A percentile compares a stretch with the other conserved stretches of the same genome.
These are phyloP conservation scores for Neophaeococcomyces mojaviensis DNA, from an alignment of 2,329 filamentous ascomycete genomes.

Conservation along the genomic window DNA sequence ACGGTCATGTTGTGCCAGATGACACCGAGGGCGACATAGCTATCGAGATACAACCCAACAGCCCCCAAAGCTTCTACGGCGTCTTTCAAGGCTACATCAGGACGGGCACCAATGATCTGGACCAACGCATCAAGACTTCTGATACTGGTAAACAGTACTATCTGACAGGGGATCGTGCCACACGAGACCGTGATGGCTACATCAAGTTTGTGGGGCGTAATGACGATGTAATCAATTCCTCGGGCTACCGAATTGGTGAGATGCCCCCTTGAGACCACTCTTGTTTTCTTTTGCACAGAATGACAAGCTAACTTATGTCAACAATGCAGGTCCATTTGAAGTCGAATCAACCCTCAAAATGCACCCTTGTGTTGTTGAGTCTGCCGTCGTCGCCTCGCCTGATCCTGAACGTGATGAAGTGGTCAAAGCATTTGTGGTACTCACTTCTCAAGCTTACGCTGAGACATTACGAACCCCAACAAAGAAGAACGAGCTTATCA, in stretches of 20 bases:
- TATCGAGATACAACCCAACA: constrained; percentile 18
- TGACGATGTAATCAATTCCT: constrained; percentile 35
- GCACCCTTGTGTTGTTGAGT: constrained; percentile 33
- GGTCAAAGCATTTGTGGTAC: constrained; percentile 37
- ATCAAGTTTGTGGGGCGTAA: constrained; percentile 31
- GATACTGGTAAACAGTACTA: constrained; percentile 25
- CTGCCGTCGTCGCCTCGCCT: constrained; percentile 34
- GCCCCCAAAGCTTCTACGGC: constrained; percentile 14
- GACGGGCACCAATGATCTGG: constrained; percentile 13
- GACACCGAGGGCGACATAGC: constrained; percentile 34
- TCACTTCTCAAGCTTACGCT: constrained; percentile 18
- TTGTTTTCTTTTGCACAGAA: too few species aligned
- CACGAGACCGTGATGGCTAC: constrained; percentile 28
- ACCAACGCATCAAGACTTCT: constrained; percentile 14
- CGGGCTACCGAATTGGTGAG: constrained; percentile 31
- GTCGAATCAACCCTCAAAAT: constrained; percentile 36
- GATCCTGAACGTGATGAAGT: constrained; percentile 32
- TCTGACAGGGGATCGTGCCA: constrained; percentile 32
- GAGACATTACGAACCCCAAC: neutral
- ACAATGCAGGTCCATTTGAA: constrained; percentile 29
- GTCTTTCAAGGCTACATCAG: constrained; percentile 21
- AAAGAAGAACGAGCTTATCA: constrained; percentile 23
- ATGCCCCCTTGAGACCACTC: too few species aligned
- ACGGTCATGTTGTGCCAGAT: constrained; percentile 24
- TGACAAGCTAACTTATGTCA: too few species aligned